These are phyloP conservation scores for Urtica urens DNA, from an alignment of 306 rosid genomes.

Conservation along the genomic window DNA sequence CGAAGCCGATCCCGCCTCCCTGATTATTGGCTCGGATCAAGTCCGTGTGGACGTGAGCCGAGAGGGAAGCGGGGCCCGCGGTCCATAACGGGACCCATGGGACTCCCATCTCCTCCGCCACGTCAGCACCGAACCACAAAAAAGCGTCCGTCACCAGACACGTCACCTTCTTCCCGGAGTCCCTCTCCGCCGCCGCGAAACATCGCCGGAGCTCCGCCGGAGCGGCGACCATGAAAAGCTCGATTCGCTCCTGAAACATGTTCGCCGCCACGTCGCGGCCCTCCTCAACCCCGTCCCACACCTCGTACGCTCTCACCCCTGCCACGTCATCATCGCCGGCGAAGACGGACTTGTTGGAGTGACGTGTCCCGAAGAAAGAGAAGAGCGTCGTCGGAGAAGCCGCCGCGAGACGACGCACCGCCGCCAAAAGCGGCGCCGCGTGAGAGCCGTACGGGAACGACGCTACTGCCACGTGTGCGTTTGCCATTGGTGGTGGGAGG, in stretches of 20 bases:
- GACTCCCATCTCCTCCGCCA: conserved; percentile 21
- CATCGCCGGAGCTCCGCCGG: conserved; percentile 3
- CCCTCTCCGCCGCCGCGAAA: conserved; percentile 11
- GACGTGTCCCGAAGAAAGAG: conserved; percentile 40
- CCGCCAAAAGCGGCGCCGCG: conserved; percentile 33
- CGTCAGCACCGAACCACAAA: conserved; percentile 14
- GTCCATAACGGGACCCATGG: conserved; percentile 20
- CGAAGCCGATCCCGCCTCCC: conserved; percentile 11
- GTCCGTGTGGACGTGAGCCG: conserved; percentile 16
- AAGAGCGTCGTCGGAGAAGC: conserved; percentile 13
- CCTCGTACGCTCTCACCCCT: background rate
- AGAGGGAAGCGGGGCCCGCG: conserved; percentile 14
- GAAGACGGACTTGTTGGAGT: conserved; percentile 20
- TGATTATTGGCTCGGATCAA: conserved; percentile 8
- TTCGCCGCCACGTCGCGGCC: conserved; percentile 6
- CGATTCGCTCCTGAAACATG: conserved; percentile 19
- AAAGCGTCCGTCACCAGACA: conserved; percentile 22
- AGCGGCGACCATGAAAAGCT: conserved; percentile 18
- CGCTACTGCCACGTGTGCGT: conserved; percentile 42
- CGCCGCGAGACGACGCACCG: conserved; percentile 24
- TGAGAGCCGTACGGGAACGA: conserved; percentile 59
- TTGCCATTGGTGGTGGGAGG: too few species aligned
- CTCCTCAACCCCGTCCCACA: conserved; percentile 17
- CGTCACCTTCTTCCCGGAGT: conserved; percentile 13
- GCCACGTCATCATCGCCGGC: background rate